These are phyloP conservation scores for Mycena vulgaris DNA, from an alignment of 768 basidiomycete genomes.

Conservation along the genomic window DNA sequence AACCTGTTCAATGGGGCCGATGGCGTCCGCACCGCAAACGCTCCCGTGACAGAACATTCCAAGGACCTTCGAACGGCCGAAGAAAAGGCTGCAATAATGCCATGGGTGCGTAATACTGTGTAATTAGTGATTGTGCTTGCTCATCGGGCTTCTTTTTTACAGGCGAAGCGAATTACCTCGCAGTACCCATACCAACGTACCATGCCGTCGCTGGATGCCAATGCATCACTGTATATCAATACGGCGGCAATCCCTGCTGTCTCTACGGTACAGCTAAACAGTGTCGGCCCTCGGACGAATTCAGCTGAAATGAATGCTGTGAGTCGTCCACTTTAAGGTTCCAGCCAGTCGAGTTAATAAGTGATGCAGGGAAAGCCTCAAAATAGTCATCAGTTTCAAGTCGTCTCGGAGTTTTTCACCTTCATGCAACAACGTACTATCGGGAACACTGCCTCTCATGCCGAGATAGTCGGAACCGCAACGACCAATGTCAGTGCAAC, in stretches of 20 bases:
- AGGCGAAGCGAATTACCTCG: not conserved
- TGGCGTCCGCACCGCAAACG: not conserved
- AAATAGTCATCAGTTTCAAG: not conserved
- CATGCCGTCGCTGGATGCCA: not conserved
- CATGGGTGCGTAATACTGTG: slow-evolving; percentile 1
- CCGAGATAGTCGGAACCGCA: not conserved
- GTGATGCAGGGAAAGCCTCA: too few relatives aligned
- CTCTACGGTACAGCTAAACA: not conserved
- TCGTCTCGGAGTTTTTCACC: not conserved
- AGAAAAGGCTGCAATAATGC: slow-evolving; percentile 21
- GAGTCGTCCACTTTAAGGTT: too few relatives aligned
- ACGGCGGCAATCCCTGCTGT: not conserved
- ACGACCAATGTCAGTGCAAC: too few relatives aligned
- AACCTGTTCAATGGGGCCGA: not conserved
- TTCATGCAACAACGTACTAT: not conserved
- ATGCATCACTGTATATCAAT: not conserved
- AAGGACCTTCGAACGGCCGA: slow-evolving; percentile 14
- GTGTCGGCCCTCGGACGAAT: not conserved
- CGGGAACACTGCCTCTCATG: not conserved
- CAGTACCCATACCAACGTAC: not conserved
- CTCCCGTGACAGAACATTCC: not conserved
- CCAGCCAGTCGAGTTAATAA: too few relatives aligned
- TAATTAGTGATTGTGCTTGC: not conserved
- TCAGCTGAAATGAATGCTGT: not conserved
- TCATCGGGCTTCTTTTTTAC: not conserved